Evolutionary conservation across 148 eudicot genomes (phyloP).

Genomic region (Camellia japonica): DNA sequence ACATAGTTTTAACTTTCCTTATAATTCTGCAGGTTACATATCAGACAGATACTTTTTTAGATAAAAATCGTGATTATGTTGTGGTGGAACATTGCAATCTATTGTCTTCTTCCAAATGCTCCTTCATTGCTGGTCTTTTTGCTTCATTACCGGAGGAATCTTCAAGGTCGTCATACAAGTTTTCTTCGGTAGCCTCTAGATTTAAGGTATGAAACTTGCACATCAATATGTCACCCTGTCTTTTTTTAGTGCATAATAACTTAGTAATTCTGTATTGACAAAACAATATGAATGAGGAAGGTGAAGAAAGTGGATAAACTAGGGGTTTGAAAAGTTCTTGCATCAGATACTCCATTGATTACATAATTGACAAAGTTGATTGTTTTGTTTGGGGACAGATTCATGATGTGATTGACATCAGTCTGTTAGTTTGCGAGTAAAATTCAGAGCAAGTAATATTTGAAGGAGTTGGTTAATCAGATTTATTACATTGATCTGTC

Average conservation of each 20-base stretch:
- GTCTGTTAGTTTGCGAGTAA: not conserved
- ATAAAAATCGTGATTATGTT: constrained; percentile 96
- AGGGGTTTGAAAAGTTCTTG: not conserved
- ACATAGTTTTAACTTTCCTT: not conserved
- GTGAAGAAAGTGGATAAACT: not conserved
- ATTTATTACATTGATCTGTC: not conserved
- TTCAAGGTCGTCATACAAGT: constrained; percentile 91
- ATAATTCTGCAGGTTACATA: constrained; percentile 66
- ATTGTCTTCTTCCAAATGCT: constrained; percentile 73
- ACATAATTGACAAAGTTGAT: not conserved
- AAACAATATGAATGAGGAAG: not conserved
- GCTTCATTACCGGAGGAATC: constrained; percentile 72
- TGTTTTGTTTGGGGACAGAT: not conserved
- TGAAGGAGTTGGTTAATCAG: not conserved
- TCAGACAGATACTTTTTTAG: constrained; percentile 78
- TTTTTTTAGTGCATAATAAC: not conserved
- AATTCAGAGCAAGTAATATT: not conserved
- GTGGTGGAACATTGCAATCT: constrained; percentile 88
- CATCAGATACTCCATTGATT: not conserved
- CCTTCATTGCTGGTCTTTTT: constrained; percentile 76
- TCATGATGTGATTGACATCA: not conserved
- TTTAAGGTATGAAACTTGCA: constrained; percentile 63
- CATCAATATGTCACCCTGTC: not conserved
- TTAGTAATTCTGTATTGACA: not conserved
- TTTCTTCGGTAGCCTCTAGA: constrained; percentile 88